Conservation (phyloP, 352 stramenopile genomes). For the Phytopythium delawarense region DNA sequence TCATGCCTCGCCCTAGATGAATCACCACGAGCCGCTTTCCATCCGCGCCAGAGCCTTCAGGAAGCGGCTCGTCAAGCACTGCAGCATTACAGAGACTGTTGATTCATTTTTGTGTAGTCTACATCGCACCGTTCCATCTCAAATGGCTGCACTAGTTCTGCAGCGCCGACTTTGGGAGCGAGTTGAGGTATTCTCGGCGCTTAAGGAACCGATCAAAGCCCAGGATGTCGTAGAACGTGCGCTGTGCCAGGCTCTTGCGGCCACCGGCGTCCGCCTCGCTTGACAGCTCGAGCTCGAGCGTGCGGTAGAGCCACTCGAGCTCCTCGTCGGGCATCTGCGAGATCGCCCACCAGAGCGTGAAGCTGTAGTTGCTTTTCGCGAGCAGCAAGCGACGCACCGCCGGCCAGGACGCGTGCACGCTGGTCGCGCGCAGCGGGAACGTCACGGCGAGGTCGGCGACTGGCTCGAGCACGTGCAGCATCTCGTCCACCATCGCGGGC, state of each 20-base stretch:
- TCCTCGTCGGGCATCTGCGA: constrained; percentile 43
- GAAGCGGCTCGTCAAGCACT: too few relatives aligned
- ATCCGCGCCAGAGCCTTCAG: too few relatives aligned
- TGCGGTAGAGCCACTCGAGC: constrained; percentile 58
- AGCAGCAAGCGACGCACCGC: constrained; percentile 39
- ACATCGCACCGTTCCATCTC: not conserved
- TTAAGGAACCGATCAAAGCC: constrained; percentile 54
- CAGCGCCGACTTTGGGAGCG: constrained; percentile 1
- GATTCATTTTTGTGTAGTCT: not conserved
- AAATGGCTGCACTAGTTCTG: not conserved
- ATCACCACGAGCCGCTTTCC: not conserved
- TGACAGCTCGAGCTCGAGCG: constrained; percentile 29
- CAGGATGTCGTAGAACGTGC: constrained; percentile 73
- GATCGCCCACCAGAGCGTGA: constrained; percentile 71
- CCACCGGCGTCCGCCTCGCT: constrained; percentile 5
- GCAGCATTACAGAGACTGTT: too few relatives aligned
- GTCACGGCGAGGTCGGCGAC: constrained; percentile 49
- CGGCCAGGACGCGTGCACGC: constrained; percentile 50
- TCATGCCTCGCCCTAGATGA: not conserved
- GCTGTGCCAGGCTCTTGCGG: constrained; percentile 17
- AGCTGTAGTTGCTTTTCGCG: constrained; percentile 31
- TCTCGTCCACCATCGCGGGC: constrained; percentile 46
- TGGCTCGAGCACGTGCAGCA: constrained; percentile 41
- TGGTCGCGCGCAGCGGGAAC: constrained; percentile 62
- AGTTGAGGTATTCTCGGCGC: constrained; percentile 12